Evolutionary conservation across 1,284 basidiomycete genomes (phyloP), one percentile per base, ranked within the genome.

Genomic region (Pseudomicrostroma phylloplanum): DNA sequence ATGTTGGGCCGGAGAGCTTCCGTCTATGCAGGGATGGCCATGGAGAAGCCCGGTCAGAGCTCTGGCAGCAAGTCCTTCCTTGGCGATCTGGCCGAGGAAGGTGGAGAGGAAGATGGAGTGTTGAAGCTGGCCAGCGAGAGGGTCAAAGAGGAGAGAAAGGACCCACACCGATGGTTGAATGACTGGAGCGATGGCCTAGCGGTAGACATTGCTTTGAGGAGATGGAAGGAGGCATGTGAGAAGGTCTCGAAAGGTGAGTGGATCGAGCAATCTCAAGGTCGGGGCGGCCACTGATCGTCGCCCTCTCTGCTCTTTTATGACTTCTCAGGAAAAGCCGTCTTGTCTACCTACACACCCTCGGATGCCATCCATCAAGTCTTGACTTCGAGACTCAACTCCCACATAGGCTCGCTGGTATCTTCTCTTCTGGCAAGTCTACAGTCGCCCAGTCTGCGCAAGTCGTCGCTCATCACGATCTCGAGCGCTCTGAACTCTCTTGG

Each of bases 121-220:
- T 23, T 54, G 51, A 21, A 26, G n/a, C 51, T 54, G 13, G 51
- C 51, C n/a, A 23, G 21, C 13, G 51, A 54, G 51, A 19, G 51
- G 21, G 13, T 54, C 51, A 17, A 25, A 54, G 21, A 54, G 21
- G 71, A 72, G 30, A 60, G 65, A 15, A 76, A 80, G 54, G 76
- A 80, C 54, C 72, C 80, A 0, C 73, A 84, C 12, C 85, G 88
- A 17, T 96, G 89, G 87, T 86, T 91, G 21, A 87, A 88, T 60
- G 91, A 96, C 66, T 92, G 91, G 81, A 86, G 88, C 2, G 96
- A 98, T 77, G 88, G 94, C 55, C 81, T 97, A 9, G 90, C 90
- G 0, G 92, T 98, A 15, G 86, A 90, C 1, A 93, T 97, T 66
- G 90, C 93, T 0, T 82, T 92, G 56, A 85, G 90, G 56, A 87